Evolutionary conservation across 352 stramenopile genomes (phyloP).

Genomic region (Phytophthora pinifolia): DNA sequence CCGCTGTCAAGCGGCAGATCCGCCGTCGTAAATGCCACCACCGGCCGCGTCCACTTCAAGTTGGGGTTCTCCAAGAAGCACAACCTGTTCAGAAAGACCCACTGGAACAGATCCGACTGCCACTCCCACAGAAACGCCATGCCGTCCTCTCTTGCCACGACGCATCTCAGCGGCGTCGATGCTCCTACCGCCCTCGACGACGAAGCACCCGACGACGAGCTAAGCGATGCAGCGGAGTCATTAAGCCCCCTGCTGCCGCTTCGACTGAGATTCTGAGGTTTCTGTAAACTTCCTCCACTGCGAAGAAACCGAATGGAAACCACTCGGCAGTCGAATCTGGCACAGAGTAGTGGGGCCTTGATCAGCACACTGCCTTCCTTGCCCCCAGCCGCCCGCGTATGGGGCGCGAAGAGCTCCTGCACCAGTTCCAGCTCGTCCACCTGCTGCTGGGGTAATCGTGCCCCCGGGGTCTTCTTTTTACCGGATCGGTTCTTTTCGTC

Average conservation of each 20-base stretch:
- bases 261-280: conserved; percentile 8
- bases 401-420: conserved; percentile 64
- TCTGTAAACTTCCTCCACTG: conserved; percentile 16
- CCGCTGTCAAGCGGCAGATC: conserved; percentile 34
- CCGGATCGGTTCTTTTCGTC: conserved; percentile 14
- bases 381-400: conserved; percentile 31
- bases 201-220: conserved; percentile 7
- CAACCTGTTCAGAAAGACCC: conserved; percentile 82
- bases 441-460: conserved; percentile 36
- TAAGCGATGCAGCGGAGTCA: conserved; percentile 13
- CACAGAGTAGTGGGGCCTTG: conserved; percentile 70
- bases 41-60: conserved; percentile 75
- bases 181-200: conserved; percentile 14
- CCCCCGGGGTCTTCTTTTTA: conserved; percentile 30
- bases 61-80: conserved; percentile 84
- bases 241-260: conserved; percentile 14
- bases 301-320: conserved; percentile 64
- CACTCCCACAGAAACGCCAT: conserved; percentile 87
- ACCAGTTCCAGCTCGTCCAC: conserved; percentile 73
- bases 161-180: conserved; percentile 51
- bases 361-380: conserved; percentile 69
- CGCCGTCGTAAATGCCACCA: conserved; percentile 56
- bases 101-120: conserved; percentile 73
- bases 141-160: conserved; percentile 77
- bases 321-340: conserved; percentile 70